phyloP scores from a whole-genome alignment of 768 basidiomycete genomes.

The Jaapia argillacea region DNA sequence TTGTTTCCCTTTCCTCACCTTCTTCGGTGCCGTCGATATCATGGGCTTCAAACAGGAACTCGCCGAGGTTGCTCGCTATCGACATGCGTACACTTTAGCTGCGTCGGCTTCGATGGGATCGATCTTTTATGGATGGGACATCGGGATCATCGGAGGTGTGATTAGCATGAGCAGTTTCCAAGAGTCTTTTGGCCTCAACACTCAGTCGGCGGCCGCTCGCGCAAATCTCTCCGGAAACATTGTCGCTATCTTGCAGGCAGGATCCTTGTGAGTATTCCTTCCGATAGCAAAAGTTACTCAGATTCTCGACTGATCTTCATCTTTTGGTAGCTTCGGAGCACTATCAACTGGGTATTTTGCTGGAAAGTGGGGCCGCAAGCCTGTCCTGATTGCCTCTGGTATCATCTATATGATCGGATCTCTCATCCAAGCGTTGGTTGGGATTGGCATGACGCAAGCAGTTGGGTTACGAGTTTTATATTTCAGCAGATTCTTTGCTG shows the following conservation, averaged over 20 bases:
- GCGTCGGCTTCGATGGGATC: constrained; percentile 36
- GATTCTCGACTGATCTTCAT: background rate
- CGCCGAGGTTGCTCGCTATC: constrained; percentile 19
- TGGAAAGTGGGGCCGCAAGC: constrained; percentile 34
- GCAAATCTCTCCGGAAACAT: constrained; percentile 40
- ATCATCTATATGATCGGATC: constrained; percentile 39
- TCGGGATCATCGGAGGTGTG: constrained; percentile 40
- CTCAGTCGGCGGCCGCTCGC: constrained; percentile 22
- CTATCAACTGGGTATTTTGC: constrained; percentile 30
- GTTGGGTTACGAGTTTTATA: constrained; percentile 30
- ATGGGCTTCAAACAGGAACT: constrained; percentile 20
- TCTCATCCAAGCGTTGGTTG: constrained; percentile 32
- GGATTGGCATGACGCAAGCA: constrained; percentile 25
- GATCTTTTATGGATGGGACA: constrained; percentile 41
- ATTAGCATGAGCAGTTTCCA: constrained; percentile 36
- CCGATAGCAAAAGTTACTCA: background rate
- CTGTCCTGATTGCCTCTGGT: constrained; percentile 32
- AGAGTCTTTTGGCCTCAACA: constrained; percentile 35
- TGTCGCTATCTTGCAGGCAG: constrained; percentile 39
- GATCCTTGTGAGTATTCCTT: constrained; percentile 30
- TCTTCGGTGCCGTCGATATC: background rate
- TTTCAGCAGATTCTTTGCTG: constrained; percentile 45
- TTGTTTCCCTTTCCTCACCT: background rate
- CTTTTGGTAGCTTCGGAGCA: constrained; percentile 31
- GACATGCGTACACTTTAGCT: constrained; percentile 36